Conservation (phyloP, 2,329 filamentous ascomycete species). For the Stemphylium vesicarium region DNA sequence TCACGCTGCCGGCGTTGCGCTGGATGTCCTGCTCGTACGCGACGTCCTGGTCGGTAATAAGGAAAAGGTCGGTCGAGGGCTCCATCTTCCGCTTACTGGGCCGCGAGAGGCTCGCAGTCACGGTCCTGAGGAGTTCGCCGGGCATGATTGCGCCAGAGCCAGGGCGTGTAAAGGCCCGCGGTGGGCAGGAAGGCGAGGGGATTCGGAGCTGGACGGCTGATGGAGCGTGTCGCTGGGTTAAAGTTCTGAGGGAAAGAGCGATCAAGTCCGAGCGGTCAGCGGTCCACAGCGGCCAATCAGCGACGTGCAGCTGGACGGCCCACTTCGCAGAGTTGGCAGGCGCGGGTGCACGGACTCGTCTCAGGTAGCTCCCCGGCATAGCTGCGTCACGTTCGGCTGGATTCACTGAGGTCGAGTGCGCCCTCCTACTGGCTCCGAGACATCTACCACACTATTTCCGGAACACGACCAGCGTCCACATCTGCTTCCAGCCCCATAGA, state of each 20-base stretch:
- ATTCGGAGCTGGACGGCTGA: conserved; percentile 28
- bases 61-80: conserved; percentile 46
- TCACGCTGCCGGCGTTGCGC: conserved; percentile 82
- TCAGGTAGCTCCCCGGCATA: conserved; percentile 19
- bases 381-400: conserved; percentile 27
- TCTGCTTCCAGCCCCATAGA: background rate
- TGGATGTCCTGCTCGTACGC: conserved; percentile 96
- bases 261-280: conserved; percentile 20
- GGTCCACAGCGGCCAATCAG: conserved; percentile 17
- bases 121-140: conserved; percentile 51
- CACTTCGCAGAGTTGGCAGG: conserved; percentile 23
- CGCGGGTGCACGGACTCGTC: conserved; percentile 23
- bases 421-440: conserved; percentile 10
- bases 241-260: conserved; percentile 25
- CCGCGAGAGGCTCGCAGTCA: conserved; percentile 44
- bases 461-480: conserved; percentile 7
- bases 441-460: conserved; percentile 4
- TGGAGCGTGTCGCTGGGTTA: conserved; percentile 32
- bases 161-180: conserved; percentile 39
- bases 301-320: conserved; percentile 2
- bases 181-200: conserved; percentile 34
- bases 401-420: conserved; percentile 10
- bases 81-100: conserved; percentile 45
- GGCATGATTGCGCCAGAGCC: conserved; percentile 50
- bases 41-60: conserved; percentile 82